Percentiles rank a stretch among this genome's conserved stretches.
phyloP scores from a whole-genome alignment of 208 protist species.

The Acanthamoeba quina region DNA sequence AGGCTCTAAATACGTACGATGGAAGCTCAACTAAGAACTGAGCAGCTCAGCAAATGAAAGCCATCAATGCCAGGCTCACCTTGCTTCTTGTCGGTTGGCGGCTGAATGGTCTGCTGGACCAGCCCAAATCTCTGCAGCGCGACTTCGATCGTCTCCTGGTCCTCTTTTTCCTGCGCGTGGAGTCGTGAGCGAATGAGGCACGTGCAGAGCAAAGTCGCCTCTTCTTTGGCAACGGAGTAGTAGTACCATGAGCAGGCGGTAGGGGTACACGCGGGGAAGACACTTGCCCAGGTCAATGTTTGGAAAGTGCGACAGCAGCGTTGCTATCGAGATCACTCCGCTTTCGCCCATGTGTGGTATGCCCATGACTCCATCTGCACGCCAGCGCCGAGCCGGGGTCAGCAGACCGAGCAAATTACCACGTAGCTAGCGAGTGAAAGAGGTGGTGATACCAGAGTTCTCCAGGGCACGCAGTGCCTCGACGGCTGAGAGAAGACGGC shows the following conservation, averaged over 20 bases:
- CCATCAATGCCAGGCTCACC: background rate
- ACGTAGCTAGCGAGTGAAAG: background rate
- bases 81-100: background rate
- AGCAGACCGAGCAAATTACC: background rate
- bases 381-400: background rate
- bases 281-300: background rate
- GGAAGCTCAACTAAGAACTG: background rate
- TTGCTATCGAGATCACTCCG: conserved; percentile 20
- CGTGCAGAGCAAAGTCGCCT: background rate
- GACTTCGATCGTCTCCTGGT: conserved; percentile 62
- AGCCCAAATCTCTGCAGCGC: conserved; percentile 37
- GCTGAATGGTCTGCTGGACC: background rate
- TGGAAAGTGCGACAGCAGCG: conserved; percentile 16
- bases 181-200: background rate
- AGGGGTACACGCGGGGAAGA: conserved; percentile 50
- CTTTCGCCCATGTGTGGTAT: conserved; percentile 59
- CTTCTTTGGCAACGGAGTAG: background rate
- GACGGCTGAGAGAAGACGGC: conserved; percentile 20
- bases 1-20: background rate
- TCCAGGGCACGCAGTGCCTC: conserved; percentile 65
- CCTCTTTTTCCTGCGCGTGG: conserved; percentile 34
- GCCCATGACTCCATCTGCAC: conserved; percentile 40
- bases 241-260: conserved; percentile 52
- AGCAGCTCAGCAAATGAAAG: background rate
- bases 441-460: conserved; percentile 14